Evolutionary conservation across 371 early-diverging fungal species (phyloP).

Genomic region (Vairimorpha necatrix): DNA sequence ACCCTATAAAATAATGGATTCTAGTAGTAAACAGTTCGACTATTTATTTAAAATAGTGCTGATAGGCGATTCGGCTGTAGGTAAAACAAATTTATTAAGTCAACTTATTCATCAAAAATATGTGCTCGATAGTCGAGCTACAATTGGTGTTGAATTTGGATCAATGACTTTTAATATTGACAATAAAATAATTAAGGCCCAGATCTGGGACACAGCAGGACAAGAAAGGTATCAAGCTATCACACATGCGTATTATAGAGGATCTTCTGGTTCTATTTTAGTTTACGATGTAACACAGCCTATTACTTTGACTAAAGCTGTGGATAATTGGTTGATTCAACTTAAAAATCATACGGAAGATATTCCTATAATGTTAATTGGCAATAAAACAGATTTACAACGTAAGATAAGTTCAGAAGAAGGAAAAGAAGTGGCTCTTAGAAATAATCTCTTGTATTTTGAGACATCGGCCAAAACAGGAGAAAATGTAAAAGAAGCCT

Average conservation of each 20-base stretch:
- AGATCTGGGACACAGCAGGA: slow-evolving; percentile 93
- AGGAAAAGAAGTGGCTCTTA: slow-evolving; percentile 82
- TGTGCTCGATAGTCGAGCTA: slow-evolving; percentile 88
- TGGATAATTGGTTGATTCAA: slow-evolving; percentile 90
- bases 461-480: slow-evolving; percentile 83
- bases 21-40: slow-evolving; percentile 64
- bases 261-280: slow-evolving; percentile 93
- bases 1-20: background rate
- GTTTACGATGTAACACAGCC: slow-evolving; percentile 97
- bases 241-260: slow-evolving; percentile 83
- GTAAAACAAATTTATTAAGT: slow-evolving; percentile 94
- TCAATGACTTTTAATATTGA: slow-evolving; percentile 90
- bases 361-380: slow-evolving; percentile 95
- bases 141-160: slow-evolving; percentile 97
- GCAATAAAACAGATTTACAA: slow-evolving; percentile 96
- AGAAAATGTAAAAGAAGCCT: slow-evolving; percentile 80
- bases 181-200: slow-evolving; percentile 90
- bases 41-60: slow-evolving; percentile 79
- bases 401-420: slow-evolving; percentile 87
- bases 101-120: slow-evolving; percentile 94
- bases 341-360: slow-evolving; percentile 88
- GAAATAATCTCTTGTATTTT: slow-evolving; percentile 72
- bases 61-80: slow-evolving; percentile 97
- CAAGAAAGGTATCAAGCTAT: slow-evolving; percentile 67
- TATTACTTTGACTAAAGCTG: slow-evolving; percentile 78